These are phyloP conservation scores for Solanum hybrid DNA, from an alignment of 305 asterid genomes.

Conservation along the genomic window DNA sequence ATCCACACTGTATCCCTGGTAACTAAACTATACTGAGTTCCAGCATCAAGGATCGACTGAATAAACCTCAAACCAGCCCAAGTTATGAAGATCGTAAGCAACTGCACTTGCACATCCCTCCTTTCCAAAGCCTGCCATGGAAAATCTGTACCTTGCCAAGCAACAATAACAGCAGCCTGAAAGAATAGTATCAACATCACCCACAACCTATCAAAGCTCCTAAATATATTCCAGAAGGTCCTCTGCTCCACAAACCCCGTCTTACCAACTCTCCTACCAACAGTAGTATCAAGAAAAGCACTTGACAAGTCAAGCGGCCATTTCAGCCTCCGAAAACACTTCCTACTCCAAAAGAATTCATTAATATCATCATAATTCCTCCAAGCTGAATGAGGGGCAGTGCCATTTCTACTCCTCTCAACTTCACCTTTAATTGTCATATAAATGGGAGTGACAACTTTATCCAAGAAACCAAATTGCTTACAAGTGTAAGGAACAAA, in stretches of 20 bases:
- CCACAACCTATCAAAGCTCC: conserved; percentile 95
- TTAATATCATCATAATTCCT: conserved; percentile 93
- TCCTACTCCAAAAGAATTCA: conserved; percentile 88
- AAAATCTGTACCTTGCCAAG: conserved; percentile 55
- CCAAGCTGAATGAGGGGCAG: conserved; percentile 98
- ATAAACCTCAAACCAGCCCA: conserved; percentile 85
- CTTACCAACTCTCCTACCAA: conserved; percentile 73
- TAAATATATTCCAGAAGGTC: conserved; percentile 84
- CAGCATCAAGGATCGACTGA: conserved; percentile 90
- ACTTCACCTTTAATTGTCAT: conserved; percentile 59
- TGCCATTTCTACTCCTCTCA: conserved; percentile 77
- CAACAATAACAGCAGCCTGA: conserved; percentile 84
- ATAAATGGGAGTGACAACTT: conserved; percentile 65
- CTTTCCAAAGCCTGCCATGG: conserved; percentile 80
- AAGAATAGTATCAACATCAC: conserved; percentile 72
- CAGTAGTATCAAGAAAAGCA: conserved; percentile 34
- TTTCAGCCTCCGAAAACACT: conserved; percentile 60
- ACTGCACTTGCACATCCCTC: conserved; percentile 63
- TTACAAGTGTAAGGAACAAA: conserved; percentile 62
- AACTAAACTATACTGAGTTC: conserved; percentile 91
- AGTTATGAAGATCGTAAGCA: conserved; percentile 78
- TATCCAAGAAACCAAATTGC: conserved; percentile 51
- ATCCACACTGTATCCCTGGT: conserved; percentile 62
- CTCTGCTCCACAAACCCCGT: conserved; percentile 97
- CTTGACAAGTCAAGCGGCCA: conserved; percentile 78